These are phyloP conservation scores for Solanum rostratum DNA, from an alignment of 257 asterid species.

Conservation along the genomic window DNA sequence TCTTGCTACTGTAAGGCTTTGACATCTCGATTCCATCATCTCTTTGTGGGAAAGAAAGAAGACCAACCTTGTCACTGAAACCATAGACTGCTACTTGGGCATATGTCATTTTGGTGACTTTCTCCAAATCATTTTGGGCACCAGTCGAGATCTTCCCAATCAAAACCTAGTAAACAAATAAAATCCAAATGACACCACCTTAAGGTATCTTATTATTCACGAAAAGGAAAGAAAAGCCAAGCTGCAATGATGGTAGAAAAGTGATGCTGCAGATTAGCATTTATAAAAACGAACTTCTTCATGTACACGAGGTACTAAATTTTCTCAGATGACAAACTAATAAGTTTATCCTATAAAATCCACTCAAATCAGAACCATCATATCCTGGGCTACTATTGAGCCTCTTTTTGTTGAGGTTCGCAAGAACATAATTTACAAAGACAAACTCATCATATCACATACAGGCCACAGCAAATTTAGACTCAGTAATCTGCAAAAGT, in stretches of 20 bases:
- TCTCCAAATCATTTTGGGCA: constrained; percentile 90
- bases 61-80: constrained; percentile 85
- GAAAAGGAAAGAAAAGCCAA: neutral
- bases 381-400: neutral
- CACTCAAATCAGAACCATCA: neutral
- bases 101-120: constrained; percentile 83
- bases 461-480: neutral
- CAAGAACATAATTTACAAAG: neutral
- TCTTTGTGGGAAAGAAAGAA: constrained; percentile 61
- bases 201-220: neutral
- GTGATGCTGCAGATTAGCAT: neutral
- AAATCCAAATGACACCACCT: neutral
- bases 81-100: constrained; percentile 82
- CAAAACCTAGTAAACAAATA: constrained; percentile 37
- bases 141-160: constrained; percentile 88
- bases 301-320: neutral
- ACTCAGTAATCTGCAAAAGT: neutral
- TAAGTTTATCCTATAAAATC: neutral
- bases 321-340: neutral
- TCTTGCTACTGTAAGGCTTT: constrained; percentile 84
- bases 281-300: neutral
- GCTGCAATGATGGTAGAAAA: neutral
- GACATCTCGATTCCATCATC: constrained; percentile 32
- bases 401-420: neutral
- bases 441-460: neutral